A percentile compares a stretch with the other conserved stretches of the same genome.
These are phyloP conservation scores for Metarhizium guizhouense DNA, from an alignment of 2,329 filamentous ascomycete genomes.

Conservation along the genomic window DNA sequence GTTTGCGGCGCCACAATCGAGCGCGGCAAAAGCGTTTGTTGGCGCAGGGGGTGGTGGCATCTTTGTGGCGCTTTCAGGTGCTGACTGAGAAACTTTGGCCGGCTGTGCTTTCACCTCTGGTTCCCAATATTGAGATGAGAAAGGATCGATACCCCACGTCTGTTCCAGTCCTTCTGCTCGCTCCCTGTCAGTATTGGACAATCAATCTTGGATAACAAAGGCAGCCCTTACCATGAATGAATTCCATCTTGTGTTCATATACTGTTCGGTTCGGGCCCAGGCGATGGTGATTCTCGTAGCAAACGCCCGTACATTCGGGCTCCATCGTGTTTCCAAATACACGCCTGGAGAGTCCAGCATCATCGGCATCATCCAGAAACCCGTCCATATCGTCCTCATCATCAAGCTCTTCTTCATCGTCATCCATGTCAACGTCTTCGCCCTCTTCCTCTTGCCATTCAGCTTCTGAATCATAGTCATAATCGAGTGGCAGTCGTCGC, in stretches of 20 bases:
- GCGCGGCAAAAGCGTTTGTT: slow-evolving; percentile 27
- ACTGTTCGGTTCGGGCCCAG: slow-evolving; percentile 39
- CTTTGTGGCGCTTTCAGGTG: slow-evolving; percentile 11
- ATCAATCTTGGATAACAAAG: background rate
- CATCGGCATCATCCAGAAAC: slow-evolving; percentile 83
- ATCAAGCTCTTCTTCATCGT: slow-evolving; percentile 59
- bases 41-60: slow-evolving; percentile 26
- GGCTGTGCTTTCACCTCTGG: slow-evolving; percentile 25
- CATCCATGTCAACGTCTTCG: slow-evolving; percentile 60
- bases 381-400: slow-evolving; percentile 82
- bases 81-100: slow-evolving; percentile 8
- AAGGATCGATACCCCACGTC: slow-evolving; percentile 66
- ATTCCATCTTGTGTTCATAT: slow-evolving; percentile 61
- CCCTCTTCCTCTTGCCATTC: slow-evolving; percentile 75
- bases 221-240: slow-evolving; percentile 53
- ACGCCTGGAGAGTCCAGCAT: slow-evolving; percentile 45
- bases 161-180: slow-evolving; percentile 35
- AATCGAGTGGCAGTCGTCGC: slow-evolving; percentile 56
- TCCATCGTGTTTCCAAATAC: slow-evolving; percentile 61
- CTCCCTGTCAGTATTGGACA: slow-evolving; percentile 1
- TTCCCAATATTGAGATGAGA: slow-evolving; percentile 74
- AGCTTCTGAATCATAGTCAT: slow-evolving; percentile 79
- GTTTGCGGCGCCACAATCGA: slow-evolving; percentile 13
- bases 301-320: slow-evolving; percentile 70
- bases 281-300: slow-evolving; percentile 60